Percentiles rank a stretch among this genome's conserved stretches.
These are phyloP conservation scores for Sindora glabra DNA, from an alignment of 306 rosid species.

Conservation along the genomic window DNA sequence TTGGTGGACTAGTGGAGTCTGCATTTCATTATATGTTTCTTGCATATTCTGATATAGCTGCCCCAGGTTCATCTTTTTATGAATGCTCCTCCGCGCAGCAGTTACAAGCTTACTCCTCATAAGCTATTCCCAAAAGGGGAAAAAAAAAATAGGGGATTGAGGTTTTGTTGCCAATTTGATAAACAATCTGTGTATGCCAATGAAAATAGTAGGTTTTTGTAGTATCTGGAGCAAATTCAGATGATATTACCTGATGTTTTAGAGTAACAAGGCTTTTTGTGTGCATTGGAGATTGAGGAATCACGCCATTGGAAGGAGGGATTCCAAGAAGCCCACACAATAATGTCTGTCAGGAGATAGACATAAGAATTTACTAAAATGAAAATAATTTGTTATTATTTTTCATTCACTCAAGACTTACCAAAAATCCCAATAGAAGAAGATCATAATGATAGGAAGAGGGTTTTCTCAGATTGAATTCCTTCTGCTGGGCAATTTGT, in stretches of 20 bases:
- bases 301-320: slow-evolving; percentile 94
- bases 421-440: slow-evolving; percentile 84
- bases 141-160: background rate
- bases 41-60: slow-evolving; percentile 75
- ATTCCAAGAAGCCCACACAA: slow-evolving; percentile 89
- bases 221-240: background rate
- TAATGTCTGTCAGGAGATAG: slow-evolving; percentile 49
- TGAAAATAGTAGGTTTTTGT: background rate
- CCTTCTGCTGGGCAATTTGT: slow-evolving; percentile 91
- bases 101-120: slow-evolving; percentile 71
- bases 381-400: slow-evolving; percentile 4
- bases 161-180: too few species aligned
- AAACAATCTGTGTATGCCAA: background rate
- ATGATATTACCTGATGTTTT: slow-evolving; percentile 67
- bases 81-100: slow-evolving; percentile 66
- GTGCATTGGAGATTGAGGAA: slow-evolving; percentile 99
- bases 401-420: slow-evolving; percentile 17
- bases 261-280: slow-evolving; percentile 95
- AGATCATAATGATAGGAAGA: slow-evolving; percentile 91
- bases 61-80: slow-evolving; percentile 60
- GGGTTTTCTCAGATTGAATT: slow-evolving; percentile 91
- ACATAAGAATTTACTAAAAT: slow-evolving; percentile 5
- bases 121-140: slow-evolving; percentile 38
- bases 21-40: slow-evolving; percentile 81
- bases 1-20: slow-evolving; percentile 87